Conservation (phyloP, 2,329 filamentous ascomycete genomes). For the Epichloe sibirici region DNA sequence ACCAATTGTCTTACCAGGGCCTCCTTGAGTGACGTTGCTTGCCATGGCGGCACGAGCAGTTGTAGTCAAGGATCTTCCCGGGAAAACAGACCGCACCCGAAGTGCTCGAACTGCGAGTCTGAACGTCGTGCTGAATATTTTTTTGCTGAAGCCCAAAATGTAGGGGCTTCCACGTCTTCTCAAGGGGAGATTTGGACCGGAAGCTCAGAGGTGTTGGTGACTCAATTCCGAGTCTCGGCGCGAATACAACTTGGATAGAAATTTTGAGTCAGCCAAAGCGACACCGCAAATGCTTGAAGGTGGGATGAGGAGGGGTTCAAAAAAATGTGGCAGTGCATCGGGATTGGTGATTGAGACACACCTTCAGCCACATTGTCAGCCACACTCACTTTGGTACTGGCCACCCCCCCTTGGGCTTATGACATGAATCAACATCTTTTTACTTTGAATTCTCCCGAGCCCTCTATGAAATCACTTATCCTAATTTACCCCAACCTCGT, state of each 20-base stretch:
- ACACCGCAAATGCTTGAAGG: slow-evolving; percentile 3
- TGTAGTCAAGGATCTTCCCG: slow-evolving; percentile 27
- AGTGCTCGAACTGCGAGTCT: slow-evolving; percentile 42
- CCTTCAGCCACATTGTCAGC: slow-evolving; percentile 7
- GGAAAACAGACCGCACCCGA: slow-evolving; percentile 43
- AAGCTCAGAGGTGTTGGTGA: neutral
- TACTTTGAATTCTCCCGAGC: neutral
- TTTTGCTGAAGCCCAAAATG: slow-evolving; percentile 24
- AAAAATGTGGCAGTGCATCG: slow-evolving; percentile 10
- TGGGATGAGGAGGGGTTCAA: slow-evolving; percentile 11
- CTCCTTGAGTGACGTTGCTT: slow-evolving; percentile 41
- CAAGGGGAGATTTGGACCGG: slow-evolving; percentile 5
- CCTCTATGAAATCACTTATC: neutral
- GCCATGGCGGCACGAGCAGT: slow-evolving; percentile 42
- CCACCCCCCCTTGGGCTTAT: neutral
- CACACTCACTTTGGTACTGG: neutral
- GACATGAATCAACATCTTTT: neutral
- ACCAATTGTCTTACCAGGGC: slow-evolving; percentile 18
- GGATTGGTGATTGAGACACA: neutral
- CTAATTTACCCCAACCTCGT: neutral
- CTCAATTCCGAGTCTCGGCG: slow-evolving; percentile 3
- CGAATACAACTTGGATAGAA: slow-evolving; percentile 1
- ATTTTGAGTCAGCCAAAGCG: slow-evolving; percentile 12
- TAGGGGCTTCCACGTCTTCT: slow-evolving; percentile 21
- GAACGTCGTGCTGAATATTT: slow-evolving; percentile 31